A percentile compares a stretch with the other conserved stretches of the same genome.
Evolutionary conservation across 768 basidiomycete species (phyloP).

Genomic region (Lepiota venenata): DNA sequence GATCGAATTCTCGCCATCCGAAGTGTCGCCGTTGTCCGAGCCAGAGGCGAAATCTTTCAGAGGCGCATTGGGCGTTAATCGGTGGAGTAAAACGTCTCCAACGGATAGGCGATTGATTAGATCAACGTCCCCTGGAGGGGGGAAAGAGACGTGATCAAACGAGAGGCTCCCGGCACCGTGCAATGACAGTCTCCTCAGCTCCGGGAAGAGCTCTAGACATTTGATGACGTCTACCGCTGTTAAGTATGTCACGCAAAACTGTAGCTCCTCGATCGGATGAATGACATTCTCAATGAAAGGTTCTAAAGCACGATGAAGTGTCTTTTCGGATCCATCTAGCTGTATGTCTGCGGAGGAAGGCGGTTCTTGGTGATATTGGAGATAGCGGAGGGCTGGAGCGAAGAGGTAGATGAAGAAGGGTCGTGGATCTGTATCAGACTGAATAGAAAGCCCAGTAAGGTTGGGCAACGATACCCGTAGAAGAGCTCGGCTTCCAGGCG

Average conservation of each 20-base stretch:
- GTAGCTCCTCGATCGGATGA: not conserved
- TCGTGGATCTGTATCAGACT: not conserved
- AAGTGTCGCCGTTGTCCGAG: not conserved
- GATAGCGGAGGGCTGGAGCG: not conserved
- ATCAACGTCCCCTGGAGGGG: not conserved
- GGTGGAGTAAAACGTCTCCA: too few relatives aligned
- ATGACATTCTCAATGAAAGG: not conserved
- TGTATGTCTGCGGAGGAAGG: not conserved
- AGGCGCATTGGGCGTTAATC: too few relatives aligned
- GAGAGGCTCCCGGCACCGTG: not conserved
- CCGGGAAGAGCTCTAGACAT: not conserved
- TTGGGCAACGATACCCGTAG: not conserved
- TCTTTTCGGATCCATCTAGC: not conserved
- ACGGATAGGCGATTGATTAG: too few relatives aligned
- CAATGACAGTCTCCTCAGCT: not conserved
- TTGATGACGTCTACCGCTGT: not conserved
- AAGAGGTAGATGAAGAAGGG: not conserved
- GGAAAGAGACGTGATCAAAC: not conserved
- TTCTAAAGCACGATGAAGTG: not conserved
- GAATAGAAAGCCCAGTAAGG: not conserved
- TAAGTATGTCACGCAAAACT: not conserved
- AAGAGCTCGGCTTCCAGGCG: too few relatives aligned
- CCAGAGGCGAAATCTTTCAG: too few relatives aligned
- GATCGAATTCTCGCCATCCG: not conserved
- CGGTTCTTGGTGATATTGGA: not conserved